Conservation (phyloP, 176 grass and related monocot genomes). For the Saccharum officinarum region DNA sequence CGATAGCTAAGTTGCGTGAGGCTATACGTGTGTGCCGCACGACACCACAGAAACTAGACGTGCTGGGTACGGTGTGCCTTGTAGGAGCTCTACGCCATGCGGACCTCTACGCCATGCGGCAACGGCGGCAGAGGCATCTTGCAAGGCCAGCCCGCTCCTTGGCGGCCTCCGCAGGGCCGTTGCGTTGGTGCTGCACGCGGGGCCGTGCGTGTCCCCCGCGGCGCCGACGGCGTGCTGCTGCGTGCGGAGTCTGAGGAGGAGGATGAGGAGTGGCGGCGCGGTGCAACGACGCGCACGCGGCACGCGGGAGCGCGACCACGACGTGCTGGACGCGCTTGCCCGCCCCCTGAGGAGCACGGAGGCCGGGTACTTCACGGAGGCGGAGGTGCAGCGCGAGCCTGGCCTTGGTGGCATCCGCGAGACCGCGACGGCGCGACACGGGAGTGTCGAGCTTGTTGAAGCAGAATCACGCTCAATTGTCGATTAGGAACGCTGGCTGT, state of each 20-base stretch:
- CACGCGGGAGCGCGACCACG: background rate
- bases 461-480: too few relatives aligned
- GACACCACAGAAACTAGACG: too few relatives aligned
- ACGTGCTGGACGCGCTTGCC: slow-evolving; percentile 62
- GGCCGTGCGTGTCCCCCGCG: background rate
- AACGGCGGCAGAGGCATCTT: slow-evolving; percentile 35
- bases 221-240: slow-evolving; percentile 27
- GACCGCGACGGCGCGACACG: too few relatives aligned
- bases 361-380: slow-evolving; percentile 60
- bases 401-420: too few relatives aligned
- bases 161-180: slow-evolving; percentile 35
- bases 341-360: slow-evolving; percentile 64
- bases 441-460: too few relatives aligned
- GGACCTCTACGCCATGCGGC: slow-evolving; percentile 39
- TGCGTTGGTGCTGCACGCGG: background rate
- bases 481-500: too few relatives aligned
- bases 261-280: background rate
- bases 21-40: too few relatives aligned
- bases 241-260: background rate
- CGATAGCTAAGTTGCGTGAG: too few relatives aligned
- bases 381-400: too few relatives aligned
- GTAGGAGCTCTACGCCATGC: too few relatives aligned
- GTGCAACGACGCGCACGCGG: background rate
- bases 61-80: too few relatives aligned
- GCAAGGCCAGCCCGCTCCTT: background rate